phyloP scores from a whole-genome alignment of 441 rosid genomes.

The Adansonia grandidieri region DNA sequence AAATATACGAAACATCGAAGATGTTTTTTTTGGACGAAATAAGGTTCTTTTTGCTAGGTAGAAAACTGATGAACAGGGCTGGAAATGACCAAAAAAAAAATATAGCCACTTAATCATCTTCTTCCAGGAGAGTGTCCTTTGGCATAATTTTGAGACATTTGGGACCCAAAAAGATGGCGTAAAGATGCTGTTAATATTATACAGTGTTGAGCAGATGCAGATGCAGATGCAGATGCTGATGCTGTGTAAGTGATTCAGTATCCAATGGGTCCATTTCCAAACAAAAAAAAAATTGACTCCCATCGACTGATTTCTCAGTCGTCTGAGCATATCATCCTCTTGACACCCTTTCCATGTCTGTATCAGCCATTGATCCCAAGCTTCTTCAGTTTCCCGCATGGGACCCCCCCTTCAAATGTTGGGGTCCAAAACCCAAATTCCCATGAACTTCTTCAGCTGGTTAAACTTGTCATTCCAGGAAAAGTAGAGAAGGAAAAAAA shows the following conservation, averaged over 20 bases:
- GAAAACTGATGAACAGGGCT: not conserved
- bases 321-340: slow-evolving; percentile 30
- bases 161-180: slow-evolving; percentile 55
- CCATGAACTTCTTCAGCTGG: slow-evolving; percentile 18
- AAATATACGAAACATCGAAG: too few relatives aligned
- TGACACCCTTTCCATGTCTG: slow-evolving; percentile 10
- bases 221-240: slow-evolving; percentile 45
- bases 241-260: slow-evolving; percentile 19
- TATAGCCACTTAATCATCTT: slow-evolving; percentile 26
- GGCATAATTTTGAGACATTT: slow-evolving; percentile 37
- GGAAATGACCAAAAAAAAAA: not conserved
- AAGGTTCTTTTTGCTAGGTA: not conserved
- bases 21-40: too few relatives aligned
- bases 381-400: slow-evolving; percentile 3
- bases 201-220: slow-evolving; percentile 32
- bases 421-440: slow-evolving; percentile 16
- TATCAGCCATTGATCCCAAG: slow-evolving; percentile 10
- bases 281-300: slow-evolving; percentile 23
- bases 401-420: slow-evolving; percentile 13
- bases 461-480: not conserved
- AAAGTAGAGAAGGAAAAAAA: not conserved
- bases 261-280: slow-evolving; percentile 29
- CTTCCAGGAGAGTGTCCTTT: slow-evolving; percentile 17
- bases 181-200: slow-evolving; percentile 32
- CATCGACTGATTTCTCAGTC: not conserved